Percentiles rank a stretch among this genome's conserved stretches.
Evolutionary conservation across 1,284 basidiomycete genomes (phyloP).

Genomic region (Trichosporon faecale): DNA sequence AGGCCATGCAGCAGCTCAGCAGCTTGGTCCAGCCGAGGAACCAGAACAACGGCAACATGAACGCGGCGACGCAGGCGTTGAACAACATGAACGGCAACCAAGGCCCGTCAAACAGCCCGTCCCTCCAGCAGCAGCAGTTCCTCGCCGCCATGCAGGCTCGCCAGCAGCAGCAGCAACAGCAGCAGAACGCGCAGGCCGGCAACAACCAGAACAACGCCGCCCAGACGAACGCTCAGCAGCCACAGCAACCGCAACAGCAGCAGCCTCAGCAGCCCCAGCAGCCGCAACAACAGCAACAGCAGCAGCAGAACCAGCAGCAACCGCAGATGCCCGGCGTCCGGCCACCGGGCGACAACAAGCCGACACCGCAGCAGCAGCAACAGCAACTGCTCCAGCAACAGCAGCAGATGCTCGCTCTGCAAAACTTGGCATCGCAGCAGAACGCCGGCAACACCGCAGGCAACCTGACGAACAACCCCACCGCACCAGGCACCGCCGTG

Average conservation of each 20-base stretch:
- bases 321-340: background rate
- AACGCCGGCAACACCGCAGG: slow-evolving; percentile 11
- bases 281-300: background rate
- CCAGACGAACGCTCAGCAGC: slow-evolving; percentile 9
- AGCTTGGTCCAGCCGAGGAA: slow-evolving; percentile 19
- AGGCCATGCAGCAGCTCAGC: slow-evolving; percentile 22
- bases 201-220: background rate
- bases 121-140: slow-evolving; percentile 21
- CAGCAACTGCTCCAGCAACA: slow-evolving; percentile 16
- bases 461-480: background rate
- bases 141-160: slow-evolving; percentile 22
- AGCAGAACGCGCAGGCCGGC: background rate
- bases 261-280: slow-evolving; percentile 14
- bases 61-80: slow-evolving; percentile 11
- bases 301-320: slow-evolving; percentile 13
- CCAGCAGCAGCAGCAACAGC: slow-evolving; percentile 19
- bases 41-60: slow-evolving; percentile 13
- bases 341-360: background rate
- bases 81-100: slow-evolving; percentile 9
- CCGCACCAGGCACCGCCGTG: background rate
- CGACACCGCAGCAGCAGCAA: slow-evolving; percentile 8
- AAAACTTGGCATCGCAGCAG: slow-evolving; percentile 11
- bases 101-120: background rate
- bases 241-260: slow-evolving; percentile 9
- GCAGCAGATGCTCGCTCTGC: slow-evolving; percentile 15